Evolutionary conservation across 2,329 filamentous ascomycete species (phyloP), one percentile per base, ranked within the genome.

Genomic region (Coleophoma cylindrospora): DNA sequence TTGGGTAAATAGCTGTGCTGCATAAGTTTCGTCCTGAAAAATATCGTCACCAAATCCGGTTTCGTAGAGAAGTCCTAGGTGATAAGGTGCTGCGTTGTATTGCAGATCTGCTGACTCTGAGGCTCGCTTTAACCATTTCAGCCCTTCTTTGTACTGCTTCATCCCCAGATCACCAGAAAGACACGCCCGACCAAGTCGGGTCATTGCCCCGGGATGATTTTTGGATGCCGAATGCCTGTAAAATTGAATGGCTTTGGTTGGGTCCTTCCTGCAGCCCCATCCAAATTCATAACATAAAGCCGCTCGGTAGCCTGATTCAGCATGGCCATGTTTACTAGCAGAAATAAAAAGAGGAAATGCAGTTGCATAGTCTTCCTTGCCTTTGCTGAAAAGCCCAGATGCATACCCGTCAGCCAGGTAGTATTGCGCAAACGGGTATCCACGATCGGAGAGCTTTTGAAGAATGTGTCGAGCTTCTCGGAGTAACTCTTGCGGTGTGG

Each of bases 221-320:
- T 96, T 97, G 7, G 91, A 89, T 2, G 94, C 91, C 10, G 91
- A 88, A 54, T 87, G 86, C 49, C 92, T 86, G 64, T 96, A 87
- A 67, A 94, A 99, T 66, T 97, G 91, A 1, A 95, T 88, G 40
- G 94, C 92, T 70, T 96, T 96, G 45, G 87, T 83, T 50, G 88
- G 87, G 63, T 96, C 91, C 63, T 90, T 90, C 50, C 90, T 84
- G 62, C 87, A 95, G 38, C 94, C 94, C 94, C 94, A 99, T 54
- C 91, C 94, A 69, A 96, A 97, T 68, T 99, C 94, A 71, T 97
- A 97, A 73, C 91, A 96, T 50, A 99, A 76, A 14, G 88, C 94
- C 47, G 92, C 87, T 49, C 94, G 87, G 70, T 96, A 99, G 34
- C 86, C 91, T 50, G 94, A 94, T 73, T 99, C 94, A 44, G 94